Percentiles rank a stretch among this genome's conserved stretches.
Conservation (phyloP, 2,329 filamentous ascomycete genomes). For the Sporothrix schenckii region DNA sequence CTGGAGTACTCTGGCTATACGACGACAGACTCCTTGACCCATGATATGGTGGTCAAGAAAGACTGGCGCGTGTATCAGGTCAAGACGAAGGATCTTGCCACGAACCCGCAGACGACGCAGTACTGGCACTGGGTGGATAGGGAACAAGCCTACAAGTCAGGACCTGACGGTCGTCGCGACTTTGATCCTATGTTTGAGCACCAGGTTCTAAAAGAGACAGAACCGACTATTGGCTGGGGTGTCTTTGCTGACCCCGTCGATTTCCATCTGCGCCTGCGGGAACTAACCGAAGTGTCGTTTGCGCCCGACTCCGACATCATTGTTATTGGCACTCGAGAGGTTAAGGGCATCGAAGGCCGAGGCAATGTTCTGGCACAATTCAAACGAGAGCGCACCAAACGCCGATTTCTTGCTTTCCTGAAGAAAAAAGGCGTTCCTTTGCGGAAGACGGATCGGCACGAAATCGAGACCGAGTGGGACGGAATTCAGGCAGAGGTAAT, state of each 20-base stretch:
- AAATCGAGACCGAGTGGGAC: slow-evolving; percentile 46
- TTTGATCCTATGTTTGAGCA: slow-evolving; percentile 53
- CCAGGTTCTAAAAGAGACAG: slow-evolving; percentile 55
- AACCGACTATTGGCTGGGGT: slow-evolving; percentile 50
- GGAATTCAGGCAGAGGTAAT: slow-evolving; percentile 44
- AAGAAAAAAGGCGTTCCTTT: slow-evolving; percentile 50
- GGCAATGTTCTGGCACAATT: slow-evolving; percentile 57
- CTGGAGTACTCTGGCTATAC: slow-evolving; percentile 54
- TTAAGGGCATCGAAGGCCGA: slow-evolving; percentile 43
- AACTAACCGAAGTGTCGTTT: slow-evolving; percentile 53
- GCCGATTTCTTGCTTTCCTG: slow-evolving; percentile 55
- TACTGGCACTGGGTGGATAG: slow-evolving; percentile 58
- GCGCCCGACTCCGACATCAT: slow-evolving; percentile 50
- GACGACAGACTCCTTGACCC: slow-evolving; percentile 55
- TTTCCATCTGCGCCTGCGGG: slow-evolving; percentile 53
- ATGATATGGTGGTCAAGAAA: slow-evolving; percentile 48
- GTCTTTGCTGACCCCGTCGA: slow-evolving; percentile 55
- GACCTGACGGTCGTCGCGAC: slow-evolving; percentile 37
- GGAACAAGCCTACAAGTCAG: slow-evolving; percentile 22
- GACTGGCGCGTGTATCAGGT: slow-evolving; percentile 59
- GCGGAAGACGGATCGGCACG: slow-evolving; percentile 44
- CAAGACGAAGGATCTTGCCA: slow-evolving; percentile 53
- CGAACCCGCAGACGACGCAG: slow-evolving; percentile 54
- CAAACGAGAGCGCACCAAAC: slow-evolving; percentile 56
- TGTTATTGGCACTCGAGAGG: slow-evolving; percentile 46